phyloP scores from a whole-genome alignment of 805 yeast species.

The Diddensiella caesifluorescens region DNA sequence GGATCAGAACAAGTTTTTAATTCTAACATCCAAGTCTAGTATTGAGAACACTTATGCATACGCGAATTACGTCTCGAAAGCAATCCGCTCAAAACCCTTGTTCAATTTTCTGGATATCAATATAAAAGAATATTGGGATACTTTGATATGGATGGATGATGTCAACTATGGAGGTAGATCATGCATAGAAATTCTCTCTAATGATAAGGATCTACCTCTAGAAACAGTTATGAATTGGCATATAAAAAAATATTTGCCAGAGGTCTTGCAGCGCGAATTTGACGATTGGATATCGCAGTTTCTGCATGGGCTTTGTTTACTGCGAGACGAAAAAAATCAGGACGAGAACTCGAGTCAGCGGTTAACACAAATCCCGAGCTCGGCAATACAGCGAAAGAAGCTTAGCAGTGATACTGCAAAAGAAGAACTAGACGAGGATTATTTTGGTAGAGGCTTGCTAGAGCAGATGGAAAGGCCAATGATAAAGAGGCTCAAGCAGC shows the following conservation, averaged over 20 bases:
- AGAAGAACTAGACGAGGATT: conserved; percentile 36
- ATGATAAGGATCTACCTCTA: conserved; percentile 8
- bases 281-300: conserved; percentile 80
- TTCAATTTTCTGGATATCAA: conserved; percentile 75
- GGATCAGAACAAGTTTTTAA: conserved; percentile 63
- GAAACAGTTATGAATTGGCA: conserved; percentile 70
- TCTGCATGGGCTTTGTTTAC: conserved; percentile 59
- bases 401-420: conserved; percentile 9
- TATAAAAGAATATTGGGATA: conserved; percentile 81
- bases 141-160: conserved; percentile 92
- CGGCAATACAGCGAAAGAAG: conserved; percentile 39
- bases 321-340: conserved; percentile 31
- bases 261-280: conserved; percentile 72
- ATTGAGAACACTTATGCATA: conserved; percentile 89
- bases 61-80: conserved; percentile 74
- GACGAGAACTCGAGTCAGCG: conserved; percentile 49
- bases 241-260: conserved; percentile 65
- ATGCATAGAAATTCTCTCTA: conserved; percentile 18
- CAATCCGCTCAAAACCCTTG: conserved; percentile 72
- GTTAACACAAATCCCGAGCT: conserved; percentile 61
- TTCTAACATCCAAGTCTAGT: conserved; percentile 67
- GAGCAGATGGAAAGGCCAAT: conserved; percentile 58
- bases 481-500: conserved; percentile 56
- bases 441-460: conserved; percentile 32
- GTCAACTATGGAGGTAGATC: conserved; percentile 75